Evolutionary conservation across 768 basidiomycete species (phyloP).

Genomic region (Leccinum fibrillosum): DNA sequence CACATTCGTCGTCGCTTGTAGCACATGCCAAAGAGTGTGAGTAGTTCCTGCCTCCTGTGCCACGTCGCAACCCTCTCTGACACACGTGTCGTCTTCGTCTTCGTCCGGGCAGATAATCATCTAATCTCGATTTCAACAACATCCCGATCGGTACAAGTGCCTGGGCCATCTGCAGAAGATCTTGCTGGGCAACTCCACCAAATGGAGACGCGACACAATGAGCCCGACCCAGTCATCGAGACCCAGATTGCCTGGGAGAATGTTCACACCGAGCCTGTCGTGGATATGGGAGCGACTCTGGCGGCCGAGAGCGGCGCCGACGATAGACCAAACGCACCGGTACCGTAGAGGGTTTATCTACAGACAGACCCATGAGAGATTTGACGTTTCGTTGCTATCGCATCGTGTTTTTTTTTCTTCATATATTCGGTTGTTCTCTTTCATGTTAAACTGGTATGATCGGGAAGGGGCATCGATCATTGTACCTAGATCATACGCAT

Average conservation of each 20-base stretch:
- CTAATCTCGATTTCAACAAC: slow-evolving; percentile 21
- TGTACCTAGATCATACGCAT: slow-evolving; percentile 9
- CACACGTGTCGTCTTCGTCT: neutral
- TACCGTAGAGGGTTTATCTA: neutral
- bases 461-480: slow-evolving; percentile 4
- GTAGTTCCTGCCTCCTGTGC: slow-evolving; percentile 24
- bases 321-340: neutral
- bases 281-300: neutral
- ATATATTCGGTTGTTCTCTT: neutral
- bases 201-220: slow-evolving; percentile 1
- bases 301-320: slow-evolving; percentile 2
- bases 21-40: slow-evolving; percentile 77
- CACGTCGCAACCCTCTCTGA: neutral
- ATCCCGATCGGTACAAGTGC: neutral
- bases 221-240: neutral
- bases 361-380: neutral
- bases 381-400: neutral
- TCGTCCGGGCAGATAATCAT: slow-evolving; percentile 37
- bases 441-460: neutral
- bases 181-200: slow-evolving; percentile 1
- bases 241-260: neutral
- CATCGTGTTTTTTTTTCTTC: neutral
- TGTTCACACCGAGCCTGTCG: slow-evolving; percentile 1
- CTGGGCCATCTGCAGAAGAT: neutral
- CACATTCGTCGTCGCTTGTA: slow-evolving; percentile 24